Evolutionary conservation across 2,329 filamentous ascomycete genomes (phyloP).

Genomic region (Aspergillus nomiae): DNA sequence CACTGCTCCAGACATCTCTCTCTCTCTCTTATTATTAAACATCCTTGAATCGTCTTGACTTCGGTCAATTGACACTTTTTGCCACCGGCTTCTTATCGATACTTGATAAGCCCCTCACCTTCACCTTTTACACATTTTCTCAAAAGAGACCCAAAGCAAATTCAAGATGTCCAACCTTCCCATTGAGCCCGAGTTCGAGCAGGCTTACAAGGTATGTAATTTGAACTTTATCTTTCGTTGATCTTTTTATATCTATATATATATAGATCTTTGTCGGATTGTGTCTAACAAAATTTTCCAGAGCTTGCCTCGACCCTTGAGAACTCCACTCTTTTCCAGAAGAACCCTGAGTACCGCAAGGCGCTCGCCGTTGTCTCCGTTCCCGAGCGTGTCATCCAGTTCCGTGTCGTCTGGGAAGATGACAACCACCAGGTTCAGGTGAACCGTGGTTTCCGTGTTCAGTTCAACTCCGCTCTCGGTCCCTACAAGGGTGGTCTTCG

Average conservation of each 20-base stretch:
- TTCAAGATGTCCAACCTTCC: slow-evolving; percentile 77
- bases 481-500: slow-evolving; percentile 98
- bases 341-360: slow-evolving; percentile 92
- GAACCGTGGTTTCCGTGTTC: slow-evolving; percentile 93
- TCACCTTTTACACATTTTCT: neutral
- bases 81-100: slow-evolving; percentile 10
- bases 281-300: slow-evolving; percentile 38
- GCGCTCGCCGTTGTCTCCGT: slow-evolving; percentile 85
- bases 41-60: slow-evolving; percentile 8
- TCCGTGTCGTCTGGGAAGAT: slow-evolving; percentile 96
- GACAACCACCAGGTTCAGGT: slow-evolving; percentile 83
- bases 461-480: slow-evolving; percentile 97
- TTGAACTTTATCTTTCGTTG: neutral
- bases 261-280: neutral
- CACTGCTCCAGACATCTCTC: slow-evolving; percentile 14
- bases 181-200: slow-evolving; percentile 94
- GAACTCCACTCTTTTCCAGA: slow-evolving; percentile 86
- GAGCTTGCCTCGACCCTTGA: slow-evolving; percentile 95
- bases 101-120: slow-evolving; percentile 11
- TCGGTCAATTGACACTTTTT: slow-evolving; percentile 5
- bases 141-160: neutral
- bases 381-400: slow-evolving; percentile 94
- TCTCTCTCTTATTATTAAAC: slow-evolving; percentile 15
- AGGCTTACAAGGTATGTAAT: slow-evolving; percentile 83
- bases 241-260: neutral